Percentiles rank a stretch among this genome's conserved stretches.
Conservation (phyloP, 257 asterid genomes). For the Solanum bulbocastanum region DNA sequence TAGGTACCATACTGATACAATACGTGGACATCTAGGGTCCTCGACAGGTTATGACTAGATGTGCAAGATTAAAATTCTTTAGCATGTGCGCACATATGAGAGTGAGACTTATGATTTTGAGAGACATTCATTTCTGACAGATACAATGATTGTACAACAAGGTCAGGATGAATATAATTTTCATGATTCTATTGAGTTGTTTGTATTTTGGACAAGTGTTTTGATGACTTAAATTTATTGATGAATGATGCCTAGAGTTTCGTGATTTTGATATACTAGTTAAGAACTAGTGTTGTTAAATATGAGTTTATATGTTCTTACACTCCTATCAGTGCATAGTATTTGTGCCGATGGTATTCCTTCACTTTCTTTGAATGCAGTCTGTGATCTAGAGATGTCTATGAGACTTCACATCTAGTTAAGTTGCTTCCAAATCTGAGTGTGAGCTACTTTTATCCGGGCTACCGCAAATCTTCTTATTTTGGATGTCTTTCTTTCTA, state of each 20-base stretch:
- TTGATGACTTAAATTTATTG: background rate
- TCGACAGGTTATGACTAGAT: background rate
- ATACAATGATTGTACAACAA: background rate
- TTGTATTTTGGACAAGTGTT: background rate
- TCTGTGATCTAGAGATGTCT: background rate
- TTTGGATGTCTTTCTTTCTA: background rate
- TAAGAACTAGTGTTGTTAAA: too few species aligned
- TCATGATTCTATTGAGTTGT: background rate
- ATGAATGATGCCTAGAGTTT: background rate
- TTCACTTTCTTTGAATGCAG: too few species aligned
- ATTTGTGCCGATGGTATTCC: background rate
- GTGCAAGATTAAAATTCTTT: background rate
- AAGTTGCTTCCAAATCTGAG: background rate
- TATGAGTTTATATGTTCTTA: background rate
- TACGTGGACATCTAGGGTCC: background rate
- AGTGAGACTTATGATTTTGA: background rate
- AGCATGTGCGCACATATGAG: background rate
- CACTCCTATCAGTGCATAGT: background rate
- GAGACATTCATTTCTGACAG: too few species aligned
- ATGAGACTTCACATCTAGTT: background rate
- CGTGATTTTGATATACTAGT: background rate
- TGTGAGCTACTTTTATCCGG: background rate
- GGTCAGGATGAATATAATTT: too few species aligned
- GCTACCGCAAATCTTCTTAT: too few species aligned
- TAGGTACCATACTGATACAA: background rate